These are phyloP conservation scores for Cladosporium sphaerospermum DNA, from an alignment of 2,329 filamentous ascomycete species.

Conservation along the genomic window DNA sequence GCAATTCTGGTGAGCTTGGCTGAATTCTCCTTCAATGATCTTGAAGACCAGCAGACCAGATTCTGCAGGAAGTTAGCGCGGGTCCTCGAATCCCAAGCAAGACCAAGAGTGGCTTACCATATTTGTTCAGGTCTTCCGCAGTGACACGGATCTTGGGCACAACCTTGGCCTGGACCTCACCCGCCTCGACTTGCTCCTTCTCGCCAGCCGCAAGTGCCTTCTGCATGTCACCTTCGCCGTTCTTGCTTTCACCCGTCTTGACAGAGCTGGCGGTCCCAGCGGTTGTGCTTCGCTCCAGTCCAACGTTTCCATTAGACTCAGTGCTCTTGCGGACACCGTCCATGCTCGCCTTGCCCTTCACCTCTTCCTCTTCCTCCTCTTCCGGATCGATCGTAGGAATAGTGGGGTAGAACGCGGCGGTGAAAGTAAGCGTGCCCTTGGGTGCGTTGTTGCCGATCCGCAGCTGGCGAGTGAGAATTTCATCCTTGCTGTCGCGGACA, in stretches of 20 bases:
- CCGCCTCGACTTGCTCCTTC: conserved; percentile 40
- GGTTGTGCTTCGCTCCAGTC: conserved; percentile 21
- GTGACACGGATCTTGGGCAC: conserved; percentile 72
- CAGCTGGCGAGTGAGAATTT: conserved; percentile 59
- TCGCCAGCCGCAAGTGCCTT: conserved; percentile 43
- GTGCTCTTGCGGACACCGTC: conserved; percentile 18
- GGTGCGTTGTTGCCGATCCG: conserved; percentile 64
- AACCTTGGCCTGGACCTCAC: conserved; percentile 42
- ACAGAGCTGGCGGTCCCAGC: conserved; percentile 39
- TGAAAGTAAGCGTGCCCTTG: conserved; percentile 79
- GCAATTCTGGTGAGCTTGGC: conserved; percentile 58
- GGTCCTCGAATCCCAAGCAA: neutral
- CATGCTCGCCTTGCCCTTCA: conserved; percentile 15
- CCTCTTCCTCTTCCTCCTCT: conserved; percentile 58
- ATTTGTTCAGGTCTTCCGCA: conserved; percentile 71
- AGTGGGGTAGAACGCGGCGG: conserved; percentile 82
- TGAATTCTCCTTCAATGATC: conserved; percentile 78
- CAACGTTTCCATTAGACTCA: conserved; percentile 10
- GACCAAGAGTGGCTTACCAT: conserved; percentile 47
- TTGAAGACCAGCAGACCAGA: conserved; percentile 92
- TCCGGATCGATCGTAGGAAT: conserved; percentile 84
- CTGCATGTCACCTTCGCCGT: conserved; percentile 35
- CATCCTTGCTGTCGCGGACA: conserved; percentile 66
- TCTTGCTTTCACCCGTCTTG: conserved; percentile 26
- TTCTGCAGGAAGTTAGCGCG: conserved; percentile 45